A percentile compares a stretch with the other conserved stretches of the same genome.
These are phyloP conservation scores for Leucosporidium scottii DNA, from an alignment of 768 basidiomycete species.

Conservation along the genomic window DNA sequence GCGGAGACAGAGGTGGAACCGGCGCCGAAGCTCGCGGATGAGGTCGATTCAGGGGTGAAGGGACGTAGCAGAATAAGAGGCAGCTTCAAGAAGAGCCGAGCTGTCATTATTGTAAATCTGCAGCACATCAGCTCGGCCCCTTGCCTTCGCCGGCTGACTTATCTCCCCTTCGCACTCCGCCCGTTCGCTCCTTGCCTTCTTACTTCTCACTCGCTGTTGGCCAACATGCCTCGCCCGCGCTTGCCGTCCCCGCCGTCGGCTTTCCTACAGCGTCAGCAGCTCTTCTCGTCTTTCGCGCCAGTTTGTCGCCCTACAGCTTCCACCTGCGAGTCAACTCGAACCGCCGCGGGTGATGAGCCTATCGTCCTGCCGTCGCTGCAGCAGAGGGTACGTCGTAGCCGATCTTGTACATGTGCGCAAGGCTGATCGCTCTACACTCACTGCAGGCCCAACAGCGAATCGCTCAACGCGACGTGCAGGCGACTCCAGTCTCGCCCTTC, in stretches of 20 bases:
- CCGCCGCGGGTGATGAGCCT: too few species aligned
- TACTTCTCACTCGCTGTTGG: too few species aligned
- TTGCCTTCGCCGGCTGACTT: not conserved
- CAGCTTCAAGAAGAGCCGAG: not conserved
- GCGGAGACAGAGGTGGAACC: not conserved
- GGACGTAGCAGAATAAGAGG: not conserved
- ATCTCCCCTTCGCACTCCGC: conserved; percentile 1
- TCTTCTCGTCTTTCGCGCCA: too few species aligned
- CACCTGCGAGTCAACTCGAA: too few species aligned
- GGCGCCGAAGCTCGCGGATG: not conserved
- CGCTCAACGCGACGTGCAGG: not conserved
- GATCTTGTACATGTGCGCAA: too few species aligned
- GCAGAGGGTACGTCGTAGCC: too few species aligned
- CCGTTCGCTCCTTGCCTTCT: not conserved
- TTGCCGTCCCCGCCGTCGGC: too few species aligned
- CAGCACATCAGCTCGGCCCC: not conserved
- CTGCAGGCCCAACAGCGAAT: conserved; percentile 3
- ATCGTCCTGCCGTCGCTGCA: too few species aligned
- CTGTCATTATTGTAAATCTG: not conserved
- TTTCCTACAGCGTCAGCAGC: too few species aligned
- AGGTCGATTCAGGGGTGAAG: not conserved
- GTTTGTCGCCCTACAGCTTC: too few species aligned
- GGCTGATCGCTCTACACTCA: too few species aligned
- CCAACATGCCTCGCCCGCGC: too few species aligned
- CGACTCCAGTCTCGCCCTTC: conserved; percentile 20